Evolutionary conservation across 306 rosid species (phyloP).

Genomic region (Dalbergia cultrata): DNA sequence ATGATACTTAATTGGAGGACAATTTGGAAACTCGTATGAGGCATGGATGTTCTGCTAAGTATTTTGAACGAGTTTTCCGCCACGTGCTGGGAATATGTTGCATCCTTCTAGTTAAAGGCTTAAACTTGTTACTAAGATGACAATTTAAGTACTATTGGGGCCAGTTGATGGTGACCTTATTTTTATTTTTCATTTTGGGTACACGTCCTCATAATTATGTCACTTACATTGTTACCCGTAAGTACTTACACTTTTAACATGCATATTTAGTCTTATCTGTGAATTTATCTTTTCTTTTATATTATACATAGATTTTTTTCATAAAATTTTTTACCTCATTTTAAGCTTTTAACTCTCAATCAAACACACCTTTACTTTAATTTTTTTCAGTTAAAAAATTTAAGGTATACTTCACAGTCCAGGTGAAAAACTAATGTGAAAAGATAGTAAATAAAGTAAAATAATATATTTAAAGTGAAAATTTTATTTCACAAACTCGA

Average conservation of each 20-base stretch:
- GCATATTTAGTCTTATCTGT: slow-evolving; percentile 23
- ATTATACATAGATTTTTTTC: neutral
- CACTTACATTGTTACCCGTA: neutral
- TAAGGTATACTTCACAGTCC: neutral
- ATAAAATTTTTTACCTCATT: no score
- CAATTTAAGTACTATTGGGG: neutral
- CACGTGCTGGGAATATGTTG: slow-evolving; percentile 18
- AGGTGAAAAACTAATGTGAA: neutral
- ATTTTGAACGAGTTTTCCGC: slow-evolving; percentile 17
- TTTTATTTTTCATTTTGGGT: neutral
- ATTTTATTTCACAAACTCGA: no score
- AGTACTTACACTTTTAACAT: neutral
- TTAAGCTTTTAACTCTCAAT: no score
- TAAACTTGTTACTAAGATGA: slow-evolving; percentile 5
- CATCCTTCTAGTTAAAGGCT: neutral
- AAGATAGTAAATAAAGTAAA: neutral
- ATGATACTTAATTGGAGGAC: slow-evolving; percentile 38
- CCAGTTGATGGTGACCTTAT: slow-evolving; percentile 18
- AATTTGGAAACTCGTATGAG: slow-evolving; percentile 35
- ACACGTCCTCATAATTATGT: neutral
- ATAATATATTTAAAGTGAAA: no score
- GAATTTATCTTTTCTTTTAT: slow-evolving; percentile 1
- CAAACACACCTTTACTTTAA: neutral
- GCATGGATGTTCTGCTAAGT: slow-evolving; percentile 2
- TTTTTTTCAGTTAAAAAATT: neutral